Conservation (phyloP, 306 rosid species). For the Calophaca sinica region DNA sequence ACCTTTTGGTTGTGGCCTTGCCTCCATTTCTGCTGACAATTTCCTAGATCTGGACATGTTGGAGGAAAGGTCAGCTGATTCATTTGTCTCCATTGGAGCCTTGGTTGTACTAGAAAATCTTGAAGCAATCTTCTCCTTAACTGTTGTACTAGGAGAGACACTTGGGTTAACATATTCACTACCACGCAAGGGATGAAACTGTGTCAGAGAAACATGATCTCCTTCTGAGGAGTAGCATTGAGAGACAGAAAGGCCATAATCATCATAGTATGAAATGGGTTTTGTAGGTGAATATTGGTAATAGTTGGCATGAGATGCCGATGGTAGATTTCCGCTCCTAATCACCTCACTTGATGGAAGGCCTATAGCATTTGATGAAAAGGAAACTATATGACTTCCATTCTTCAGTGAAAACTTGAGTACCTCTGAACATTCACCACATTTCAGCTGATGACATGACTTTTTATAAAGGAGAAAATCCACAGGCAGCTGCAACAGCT, state of each 20-base stretch:
- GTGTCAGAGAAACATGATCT: conserved; percentile 51
- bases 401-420: conserved; percentile 73
- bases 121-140: conserved; percentile 49
- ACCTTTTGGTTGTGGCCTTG: conserved; percentile 43
- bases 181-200: conserved; percentile 46
- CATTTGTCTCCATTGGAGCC: conserved; percentile 37
- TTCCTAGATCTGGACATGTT: conserved; percentile 29
- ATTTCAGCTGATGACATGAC: conserved; percentile 65
- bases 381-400: conserved; percentile 64
- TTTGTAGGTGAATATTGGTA: conserved; percentile 45
- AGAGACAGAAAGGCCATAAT: conserved; percentile 56
- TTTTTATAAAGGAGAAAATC: conserved; percentile 75
- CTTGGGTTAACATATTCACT: conserved; percentile 41
- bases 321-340: conserved; percentile 43
- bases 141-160: conserved; percentile 42
- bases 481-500: conserved; percentile 74
- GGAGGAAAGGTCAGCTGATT: conserved; percentile 49
- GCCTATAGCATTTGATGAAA: conserved; percentile 41
- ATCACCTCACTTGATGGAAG: conserved; percentile 60
- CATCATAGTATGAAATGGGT: conserved; percentile 70
- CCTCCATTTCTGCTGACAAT: conserved; percentile 52
- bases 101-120: conserved; percentile 46
- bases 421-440: conserved; percentile 84
- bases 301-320: conserved; percentile 51
- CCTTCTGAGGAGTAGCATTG: conserved; percentile 71